Conservation (phyloP, 2,329 filamentous ascomycete species). For the Trichophaea hybrida region DNA sequence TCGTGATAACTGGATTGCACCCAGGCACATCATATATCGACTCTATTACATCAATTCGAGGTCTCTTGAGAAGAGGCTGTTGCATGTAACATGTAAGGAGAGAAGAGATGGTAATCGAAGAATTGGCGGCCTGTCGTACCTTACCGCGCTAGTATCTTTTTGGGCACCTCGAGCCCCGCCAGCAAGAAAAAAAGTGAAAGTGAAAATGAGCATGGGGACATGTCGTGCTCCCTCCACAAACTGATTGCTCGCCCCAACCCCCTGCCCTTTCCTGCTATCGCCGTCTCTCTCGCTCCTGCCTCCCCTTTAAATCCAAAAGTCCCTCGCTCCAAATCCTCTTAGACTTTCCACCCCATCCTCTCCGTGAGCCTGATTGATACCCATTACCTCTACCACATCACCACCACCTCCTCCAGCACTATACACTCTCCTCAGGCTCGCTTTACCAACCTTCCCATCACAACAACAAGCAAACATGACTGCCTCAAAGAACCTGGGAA, state of each 20-base stretch:
- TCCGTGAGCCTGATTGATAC: background rate
- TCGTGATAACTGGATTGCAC: background rate
- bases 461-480: slow-evolving; percentile 4
- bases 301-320: background rate
- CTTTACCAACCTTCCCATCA: background rate
- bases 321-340: background rate
- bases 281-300: too few relatives aligned
- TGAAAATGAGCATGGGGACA: too few relatives aligned
- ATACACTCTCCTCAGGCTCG: background rate
- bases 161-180: too few relatives aligned
- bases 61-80: background rate
- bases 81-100: background rate
- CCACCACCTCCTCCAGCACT: background rate
- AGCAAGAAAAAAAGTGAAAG: background rate
- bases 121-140: background rate
- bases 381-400: background rate
- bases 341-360: background rate
- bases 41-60: too few relatives aligned
- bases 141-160: background rate
- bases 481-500: slow-evolving; percentile 35
- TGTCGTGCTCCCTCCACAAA: too few relatives aligned
- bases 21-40: too few relatives aligned
- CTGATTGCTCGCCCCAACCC: too few relatives aligned
- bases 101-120: background rate
- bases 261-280: too few relatives aligned